These are phyloP conservation scores for Parietichytrium sp. DNA, from an alignment of 108 stramenopile species.

Conservation along the genomic window DNA sequence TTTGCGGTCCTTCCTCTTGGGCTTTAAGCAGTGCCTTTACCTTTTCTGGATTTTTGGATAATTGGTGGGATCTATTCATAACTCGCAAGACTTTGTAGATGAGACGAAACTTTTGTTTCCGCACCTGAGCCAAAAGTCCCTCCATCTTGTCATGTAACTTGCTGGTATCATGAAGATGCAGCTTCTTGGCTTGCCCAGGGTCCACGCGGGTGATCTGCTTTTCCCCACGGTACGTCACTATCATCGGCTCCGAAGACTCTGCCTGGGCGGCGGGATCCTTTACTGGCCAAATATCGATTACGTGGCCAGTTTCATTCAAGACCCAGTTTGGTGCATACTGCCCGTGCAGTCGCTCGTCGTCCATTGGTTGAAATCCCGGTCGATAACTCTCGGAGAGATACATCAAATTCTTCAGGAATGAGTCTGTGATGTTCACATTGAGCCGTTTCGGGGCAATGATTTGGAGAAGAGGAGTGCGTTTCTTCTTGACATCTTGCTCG, in stretches of 20 bases:
- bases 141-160: constrained; percentile 2
- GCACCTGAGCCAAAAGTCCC: not conserved
- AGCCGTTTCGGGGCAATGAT: not conserved
- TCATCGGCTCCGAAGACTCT: not conserved
- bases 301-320: constrained; percentile 30
- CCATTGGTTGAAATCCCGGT: not conserved
- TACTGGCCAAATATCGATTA: constrained; percentile 8
- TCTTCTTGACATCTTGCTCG: not conserved
- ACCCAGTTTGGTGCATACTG: constrained; percentile 20
- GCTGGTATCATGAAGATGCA: constrained; percentile 4
- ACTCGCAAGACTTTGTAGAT: not conserved
- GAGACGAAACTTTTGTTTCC: not conserved
- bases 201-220: not conserved
- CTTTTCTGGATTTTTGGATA: no score
- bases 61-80: not conserved
- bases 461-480: not conserved
- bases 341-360: constrained; percentile 38
- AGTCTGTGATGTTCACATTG: constrained; percentile 8
- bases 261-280: not conserved
- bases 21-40: no score
- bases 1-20: not conserved
- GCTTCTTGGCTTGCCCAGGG: not conserved
- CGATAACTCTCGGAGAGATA: not conserved
- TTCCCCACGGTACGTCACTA: not conserved
- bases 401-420: not conserved